Percentiles rank a stretch among this genome's conserved stretches.
Conservation (phyloP, 805 yeast species). For the Clavispora asparagi region DNA sequence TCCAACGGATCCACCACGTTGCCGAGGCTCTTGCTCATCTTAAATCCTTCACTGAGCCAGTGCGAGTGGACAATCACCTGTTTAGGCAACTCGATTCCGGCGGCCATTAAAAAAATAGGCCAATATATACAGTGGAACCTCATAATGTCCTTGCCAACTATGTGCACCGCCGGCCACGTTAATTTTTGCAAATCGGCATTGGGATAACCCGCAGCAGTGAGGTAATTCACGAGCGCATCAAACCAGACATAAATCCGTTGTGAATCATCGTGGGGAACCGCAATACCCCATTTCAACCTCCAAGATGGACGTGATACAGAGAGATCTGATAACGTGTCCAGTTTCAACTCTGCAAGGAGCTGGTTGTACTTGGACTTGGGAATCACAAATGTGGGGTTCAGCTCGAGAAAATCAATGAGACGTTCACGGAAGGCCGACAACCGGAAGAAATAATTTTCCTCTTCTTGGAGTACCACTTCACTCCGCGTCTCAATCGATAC, state of each 20-base stretch:
- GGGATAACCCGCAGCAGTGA: slow-evolving; percentile 63
- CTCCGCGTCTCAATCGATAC: slow-evolving; percentile 66
- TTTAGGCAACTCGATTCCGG: slow-evolving; percentile 62
- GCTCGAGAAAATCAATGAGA: slow-evolving; percentile 45
- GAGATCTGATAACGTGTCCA: slow-evolving; percentile 51
- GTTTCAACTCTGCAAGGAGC: slow-evolving; percentile 54
- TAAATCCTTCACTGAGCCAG: slow-evolving; percentile 84
- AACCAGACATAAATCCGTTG: slow-evolving; percentile 95
- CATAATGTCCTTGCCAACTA: slow-evolving; percentile 88
- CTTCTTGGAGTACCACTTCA: slow-evolving; percentile 70
- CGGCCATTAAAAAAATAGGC: slow-evolving; percentile 90
- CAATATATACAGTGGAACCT: slow-evolving; percentile 89
- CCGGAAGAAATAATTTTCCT: slow-evolving; percentile 82
- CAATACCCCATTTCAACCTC: slow-evolving; percentile 84
- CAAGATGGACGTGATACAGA: slow-evolving; percentile 83
- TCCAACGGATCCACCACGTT: slow-evolving; percentile 89
- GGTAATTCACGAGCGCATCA: slow-evolving; percentile 84
- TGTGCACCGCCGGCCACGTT: slow-evolving; percentile 69
- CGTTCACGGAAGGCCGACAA: slow-evolving; percentile 54
- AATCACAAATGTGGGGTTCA: slow-evolving; percentile 54
- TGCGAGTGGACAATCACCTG: slow-evolving; percentile 88
- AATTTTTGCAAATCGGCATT: slow-evolving; percentile 13
- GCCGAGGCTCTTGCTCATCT: slow-evolving; percentile 91
- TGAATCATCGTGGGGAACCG: slow-evolving; percentile 71
- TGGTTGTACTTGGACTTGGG: slow-evolving; percentile 56